Conservation (phyloP, 2,329 filamentous ascomycete genomes). For the Xylaria sp. region DNA sequence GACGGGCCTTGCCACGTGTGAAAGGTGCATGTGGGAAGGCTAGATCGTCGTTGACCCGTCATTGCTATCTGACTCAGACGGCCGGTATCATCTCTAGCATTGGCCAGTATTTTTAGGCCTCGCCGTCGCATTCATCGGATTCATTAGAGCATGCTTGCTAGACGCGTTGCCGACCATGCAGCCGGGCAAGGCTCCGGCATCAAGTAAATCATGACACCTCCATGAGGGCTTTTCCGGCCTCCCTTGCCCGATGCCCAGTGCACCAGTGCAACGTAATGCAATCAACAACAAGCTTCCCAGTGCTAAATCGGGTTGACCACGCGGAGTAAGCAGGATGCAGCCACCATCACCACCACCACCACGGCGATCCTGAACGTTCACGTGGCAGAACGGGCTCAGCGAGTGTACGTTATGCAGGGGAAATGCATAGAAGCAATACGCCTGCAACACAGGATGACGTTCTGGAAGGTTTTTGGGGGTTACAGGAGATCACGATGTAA, state of each 20-base stretch:
- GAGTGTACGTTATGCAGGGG: neutral
- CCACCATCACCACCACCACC: too few species aligned
- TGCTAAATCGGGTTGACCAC: slow-evolving; percentile 14
- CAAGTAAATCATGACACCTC: neutral
- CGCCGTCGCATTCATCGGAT: neutral
- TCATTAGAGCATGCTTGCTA: neutral
- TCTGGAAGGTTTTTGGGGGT: neutral
- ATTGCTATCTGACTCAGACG: neutral
- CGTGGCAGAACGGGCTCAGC: slow-evolving; percentile 14
- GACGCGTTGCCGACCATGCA: too few species aligned
- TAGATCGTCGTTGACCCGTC: neutral
- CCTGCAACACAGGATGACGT: neutral
- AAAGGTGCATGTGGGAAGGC: neutral
- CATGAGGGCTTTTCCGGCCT: neutral
- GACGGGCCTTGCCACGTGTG: neutral
- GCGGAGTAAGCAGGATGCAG: slow-evolving; percentile 25
- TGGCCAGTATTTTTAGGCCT: neutral
- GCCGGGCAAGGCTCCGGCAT: neutral
- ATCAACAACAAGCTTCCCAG: too few species aligned
- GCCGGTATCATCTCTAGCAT: neutral
- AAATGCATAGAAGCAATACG: neutral
- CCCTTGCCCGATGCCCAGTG: too few species aligned
- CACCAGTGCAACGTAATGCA: too few species aligned
- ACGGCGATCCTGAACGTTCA: slow-evolving; percentile 27
- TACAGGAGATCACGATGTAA: neutral